phyloP scores from a whole-genome alignment of 228 moss, liverwort and hornwort genomes.

The Sphagnum fallax region DNA sequence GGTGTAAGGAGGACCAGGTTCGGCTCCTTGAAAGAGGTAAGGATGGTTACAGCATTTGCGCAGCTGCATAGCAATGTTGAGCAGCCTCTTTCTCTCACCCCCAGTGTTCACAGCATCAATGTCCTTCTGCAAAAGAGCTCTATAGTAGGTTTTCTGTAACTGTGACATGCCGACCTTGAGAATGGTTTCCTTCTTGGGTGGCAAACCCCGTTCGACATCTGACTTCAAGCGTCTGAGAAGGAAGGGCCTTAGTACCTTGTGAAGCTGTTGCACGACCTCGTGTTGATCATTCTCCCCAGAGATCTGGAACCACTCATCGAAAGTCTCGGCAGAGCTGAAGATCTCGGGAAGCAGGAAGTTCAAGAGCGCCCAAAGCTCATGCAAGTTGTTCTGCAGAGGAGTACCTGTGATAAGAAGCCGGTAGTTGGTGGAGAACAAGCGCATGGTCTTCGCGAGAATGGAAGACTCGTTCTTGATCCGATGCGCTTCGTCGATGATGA shows the following conservation, averaged over 20 bases:
- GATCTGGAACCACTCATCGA: constrained; percentile 99
- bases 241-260: constrained; percentile 95
- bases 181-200: constrained; percentile 96
- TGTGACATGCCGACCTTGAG: constrained; percentile 98
- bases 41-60: constrained; percentile 99
- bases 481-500: constrained; percentile 98
- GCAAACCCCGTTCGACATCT: constrained; percentile 94
- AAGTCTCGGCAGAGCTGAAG: constrained; percentile 95
- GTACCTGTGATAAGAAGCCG: constrained; percentile 91
- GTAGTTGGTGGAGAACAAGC: constrained; percentile 88
- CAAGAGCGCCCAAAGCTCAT: constrained; percentile 96
- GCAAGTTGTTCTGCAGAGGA: constrained; percentile 95
- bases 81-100: constrained; percentile 93
- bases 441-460: constrained; percentile 94
- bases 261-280: constrained; percentile 96
- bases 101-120: constrained; percentile 98
- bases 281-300: constrained; percentile 98
- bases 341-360: constrained; percentile 96
- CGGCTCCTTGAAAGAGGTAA: constrained; percentile 97
- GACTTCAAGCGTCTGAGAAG: constrained; percentile 89
- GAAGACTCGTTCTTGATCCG: constrained; percentile 98
- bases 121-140: constrained; percentile 93
- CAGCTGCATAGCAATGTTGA: constrained; percentile 99
- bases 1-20: constrained; percentile 93
- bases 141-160: constrained; percentile 94